These are phyloP conservation scores for Hypoxylon rubiginosum DNA, from an alignment of 2,329 filamentous ascomycete genomes.

Conservation along the genomic window DNA sequence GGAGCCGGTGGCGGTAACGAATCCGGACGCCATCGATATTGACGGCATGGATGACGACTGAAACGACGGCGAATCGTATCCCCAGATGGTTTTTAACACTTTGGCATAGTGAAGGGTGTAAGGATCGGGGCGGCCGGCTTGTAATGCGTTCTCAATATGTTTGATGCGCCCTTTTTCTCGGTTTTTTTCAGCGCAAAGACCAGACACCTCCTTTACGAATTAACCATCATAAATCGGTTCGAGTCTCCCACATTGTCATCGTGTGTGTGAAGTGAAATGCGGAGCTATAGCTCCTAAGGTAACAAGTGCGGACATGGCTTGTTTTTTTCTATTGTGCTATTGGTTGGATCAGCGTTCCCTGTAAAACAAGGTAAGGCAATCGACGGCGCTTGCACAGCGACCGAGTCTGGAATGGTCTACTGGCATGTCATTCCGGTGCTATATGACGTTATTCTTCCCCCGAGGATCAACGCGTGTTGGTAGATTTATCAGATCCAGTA, in stretches of 20 bases:
- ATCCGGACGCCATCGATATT: constrained; percentile 88
- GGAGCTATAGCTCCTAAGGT: not conserved
- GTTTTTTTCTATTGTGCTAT: not conserved
- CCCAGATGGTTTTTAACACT: constrained; percentile 30
- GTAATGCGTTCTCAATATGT: constrained; percentile 2
- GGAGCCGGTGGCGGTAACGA: constrained; percentile 67
- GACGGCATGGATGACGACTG: constrained; percentile 76
- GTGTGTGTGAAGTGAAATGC: not conserved
- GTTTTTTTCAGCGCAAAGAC: not conserved
- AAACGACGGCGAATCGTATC: constrained; percentile 31
- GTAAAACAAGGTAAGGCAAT: not conserved
- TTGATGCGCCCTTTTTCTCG: too few species aligned
- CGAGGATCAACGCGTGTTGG: not conserved
- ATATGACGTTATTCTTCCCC: constrained; percentile 20
- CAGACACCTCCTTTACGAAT: not conserved
- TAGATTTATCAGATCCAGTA: not conserved
- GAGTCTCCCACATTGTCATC: not conserved
- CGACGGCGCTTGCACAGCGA: not conserved
- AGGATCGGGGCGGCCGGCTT: constrained; percentile 23
- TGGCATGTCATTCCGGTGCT: constrained; percentile 5
- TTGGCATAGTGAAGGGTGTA: constrained; percentile 36
- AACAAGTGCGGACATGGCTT: not conserved
- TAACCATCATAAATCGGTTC: not conserved
- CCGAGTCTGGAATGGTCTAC: constrained; percentile 4
- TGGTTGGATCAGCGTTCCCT: not conserved